Percentiles rank a stretch among this genome's conserved stretches.
Conservation (phyloP, 176 grass and related monocot genomes). For the Panicum miliaceum region DNA sequence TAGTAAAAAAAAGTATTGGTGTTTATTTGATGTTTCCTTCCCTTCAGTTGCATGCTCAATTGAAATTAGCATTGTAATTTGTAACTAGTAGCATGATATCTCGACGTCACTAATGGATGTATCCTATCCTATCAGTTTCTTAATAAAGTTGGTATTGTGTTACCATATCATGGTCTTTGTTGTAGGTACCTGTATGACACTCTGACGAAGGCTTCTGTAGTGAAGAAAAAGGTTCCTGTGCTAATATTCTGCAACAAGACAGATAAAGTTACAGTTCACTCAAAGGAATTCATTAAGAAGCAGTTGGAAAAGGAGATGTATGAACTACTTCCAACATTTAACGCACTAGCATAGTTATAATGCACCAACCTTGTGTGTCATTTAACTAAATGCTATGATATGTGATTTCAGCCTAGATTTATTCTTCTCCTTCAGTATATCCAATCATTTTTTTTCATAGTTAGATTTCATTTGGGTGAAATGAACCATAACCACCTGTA, state of each 20-base stretch:
- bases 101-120: background rate
- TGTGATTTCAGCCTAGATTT: background rate
- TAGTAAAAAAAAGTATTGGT: background rate
- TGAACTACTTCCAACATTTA: constrained; percentile 26
- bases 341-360: constrained; percentile 2
- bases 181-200: constrained; percentile 92
- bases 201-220: constrained; percentile 75
- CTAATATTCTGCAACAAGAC: constrained; percentile 95
- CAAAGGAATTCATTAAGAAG: constrained; percentile 97
- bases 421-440: background rate
- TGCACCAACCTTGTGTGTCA: background rate
- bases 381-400: background rate
- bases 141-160: background rate
- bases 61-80: constrained; percentile 11
- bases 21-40: background rate
- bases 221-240: constrained; percentile 78
- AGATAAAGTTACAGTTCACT: constrained; percentile 97
- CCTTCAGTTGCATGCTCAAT: background rate
- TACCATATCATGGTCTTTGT: constrained; percentile 5
- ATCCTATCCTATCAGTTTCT: background rate
- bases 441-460: background rate
- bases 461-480: background rate
- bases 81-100: background rate
- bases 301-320: constrained; percentile 99
- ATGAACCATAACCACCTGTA: background rate